phyloP scores from a whole-genome alignment of 768 basidiomycete genomes.

The Suillus paluster region DNA sequence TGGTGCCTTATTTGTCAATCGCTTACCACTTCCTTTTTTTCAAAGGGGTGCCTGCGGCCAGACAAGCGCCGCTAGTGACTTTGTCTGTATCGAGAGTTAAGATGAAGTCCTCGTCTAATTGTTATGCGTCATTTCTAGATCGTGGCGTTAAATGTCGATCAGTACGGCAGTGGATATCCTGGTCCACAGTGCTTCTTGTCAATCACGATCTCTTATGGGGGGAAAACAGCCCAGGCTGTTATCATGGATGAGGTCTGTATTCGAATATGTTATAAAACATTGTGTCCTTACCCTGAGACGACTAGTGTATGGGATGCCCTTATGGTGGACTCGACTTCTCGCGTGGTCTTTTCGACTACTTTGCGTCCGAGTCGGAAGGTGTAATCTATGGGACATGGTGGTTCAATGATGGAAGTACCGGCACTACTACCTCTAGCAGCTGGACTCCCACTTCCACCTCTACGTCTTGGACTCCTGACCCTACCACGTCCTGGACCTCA shows the following conservation, averaged over 20 bases:
- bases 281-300: slow-evolving; percentile 10
- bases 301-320: slow-evolving; percentile 70
- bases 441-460: slow-evolving; percentile 29
- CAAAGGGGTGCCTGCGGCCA: slow-evolving; percentile 61
- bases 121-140: slow-evolving; percentile 40
- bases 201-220: slow-evolving; percentile 65
- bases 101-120: slow-evolving; percentile 1
- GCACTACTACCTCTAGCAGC: slow-evolving; percentile 19
- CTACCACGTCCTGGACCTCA: slow-evolving; percentile 17
- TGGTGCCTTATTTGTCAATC: slow-evolving; percentile 15
- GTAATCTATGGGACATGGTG: slow-evolving; percentile 67
- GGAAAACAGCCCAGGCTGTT: slow-evolving; percentile 58
- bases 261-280: neutral
- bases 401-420: slow-evolving; percentile 46
- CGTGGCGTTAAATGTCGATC: slow-evolving; percentile 54
- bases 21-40: slow-evolving; percentile 11
- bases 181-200: slow-evolving; percentile 63
- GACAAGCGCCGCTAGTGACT: slow-evolving; percentile 44
- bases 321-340: slow-evolving; percentile 72
- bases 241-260: slow-evolving; percentile 64
- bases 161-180: slow-evolving; percentile 66
- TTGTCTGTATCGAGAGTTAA: slow-evolving; percentile 38
- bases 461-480: slow-evolving; percentile 21
- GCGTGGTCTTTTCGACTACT: slow-evolving; percentile 65
- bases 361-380: slow-evolving; percentile 52